phyloP scores from a whole-genome alignment of 305 asterid species.

The Fraxinus dipetala region DNA sequence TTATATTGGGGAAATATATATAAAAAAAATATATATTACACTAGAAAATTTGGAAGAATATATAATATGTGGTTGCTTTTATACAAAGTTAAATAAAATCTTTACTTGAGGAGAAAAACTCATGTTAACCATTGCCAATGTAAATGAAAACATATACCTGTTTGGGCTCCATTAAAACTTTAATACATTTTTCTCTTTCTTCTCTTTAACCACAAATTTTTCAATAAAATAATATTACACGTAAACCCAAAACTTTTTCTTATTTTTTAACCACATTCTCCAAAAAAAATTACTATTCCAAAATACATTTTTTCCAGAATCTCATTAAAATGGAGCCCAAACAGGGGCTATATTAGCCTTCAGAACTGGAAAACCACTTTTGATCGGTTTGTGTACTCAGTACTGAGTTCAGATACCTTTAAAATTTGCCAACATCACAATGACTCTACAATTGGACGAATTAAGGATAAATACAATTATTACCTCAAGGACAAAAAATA shows the following conservation, averaged over 20 bases:
- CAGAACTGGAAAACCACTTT: background rate
- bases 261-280: too few relatives aligned
- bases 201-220: too few relatives aligned
- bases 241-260: too few relatives aligned
- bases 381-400: background rate
- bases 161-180: background rate
- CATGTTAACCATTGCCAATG: background rate
- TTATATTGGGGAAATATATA: background rate
- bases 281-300: too few relatives aligned
- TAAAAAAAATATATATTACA: background rate
- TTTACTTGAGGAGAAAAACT: constrained; percentile 1
- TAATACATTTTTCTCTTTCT: too few relatives aligned
- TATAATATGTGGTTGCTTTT: background rate
- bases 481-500: background rate
- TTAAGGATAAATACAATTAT: background rate
- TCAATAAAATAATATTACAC: too few relatives aligned
- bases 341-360: background rate
- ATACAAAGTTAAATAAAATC: background rate
- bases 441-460: background rate
- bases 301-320: too few relatives aligned
- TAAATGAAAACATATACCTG: background rate
- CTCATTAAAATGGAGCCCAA: too few relatives aligned
- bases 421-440: background rate
- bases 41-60: background rate
- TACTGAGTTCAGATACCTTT: background rate